Evolutionary conservation across 2,329 filamentous ascomycete genomes (phyloP).

Genomic region (Paraphaeosphaeria minitans): DNA sequence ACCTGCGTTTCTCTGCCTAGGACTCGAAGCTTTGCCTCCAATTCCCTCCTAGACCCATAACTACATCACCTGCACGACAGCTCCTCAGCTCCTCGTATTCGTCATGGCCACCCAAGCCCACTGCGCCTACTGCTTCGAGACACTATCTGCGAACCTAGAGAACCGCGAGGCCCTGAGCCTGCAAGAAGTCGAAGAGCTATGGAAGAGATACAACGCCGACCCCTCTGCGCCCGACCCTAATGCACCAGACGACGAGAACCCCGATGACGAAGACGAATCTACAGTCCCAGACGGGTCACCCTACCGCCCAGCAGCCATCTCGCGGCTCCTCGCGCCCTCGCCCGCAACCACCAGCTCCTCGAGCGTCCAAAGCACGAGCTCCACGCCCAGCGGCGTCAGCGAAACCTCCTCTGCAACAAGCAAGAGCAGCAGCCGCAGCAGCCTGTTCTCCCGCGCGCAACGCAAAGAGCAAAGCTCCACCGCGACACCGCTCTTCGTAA

Average conservation of each 20-base stretch:
- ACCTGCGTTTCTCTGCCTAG: constrained; percentile 1
- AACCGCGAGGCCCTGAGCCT: constrained; percentile 70
- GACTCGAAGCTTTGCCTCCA: constrained; percentile 1
- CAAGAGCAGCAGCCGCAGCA: constrained; percentile 36
- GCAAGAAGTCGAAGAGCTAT: constrained; percentile 71
- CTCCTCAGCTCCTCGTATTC: constrained; percentile 5
- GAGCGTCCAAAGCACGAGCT: constrained; percentile 54
- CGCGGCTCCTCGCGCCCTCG: constrained; percentile 50
- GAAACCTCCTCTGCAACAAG: constrained; percentile 54
- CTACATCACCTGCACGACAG: no score
- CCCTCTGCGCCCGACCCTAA: constrained; percentile 20
- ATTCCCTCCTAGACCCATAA: background rate
- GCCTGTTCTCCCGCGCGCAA: constrained; percentile 40
- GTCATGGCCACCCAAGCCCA: constrained; percentile 83
- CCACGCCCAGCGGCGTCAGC: constrained; percentile 52
- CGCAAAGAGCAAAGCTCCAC: constrained; percentile 28
- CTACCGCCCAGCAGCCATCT: constrained; percentile 51
- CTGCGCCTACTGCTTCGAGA: constrained; percentile 93
- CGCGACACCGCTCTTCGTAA: constrained; percentile 84
- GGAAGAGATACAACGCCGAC: constrained; percentile 57
- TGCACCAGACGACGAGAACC: constrained; percentile 39
- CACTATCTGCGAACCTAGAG: constrained; percentile 75
- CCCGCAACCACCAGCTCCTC: constrained; percentile 52
- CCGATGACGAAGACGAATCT: constrained; percentile 16
- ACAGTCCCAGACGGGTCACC: constrained; percentile 30